Conservation (phyloP, 2,329 filamentous ascomycete species). For the Teratosphaeria zuluensis region DNA sequence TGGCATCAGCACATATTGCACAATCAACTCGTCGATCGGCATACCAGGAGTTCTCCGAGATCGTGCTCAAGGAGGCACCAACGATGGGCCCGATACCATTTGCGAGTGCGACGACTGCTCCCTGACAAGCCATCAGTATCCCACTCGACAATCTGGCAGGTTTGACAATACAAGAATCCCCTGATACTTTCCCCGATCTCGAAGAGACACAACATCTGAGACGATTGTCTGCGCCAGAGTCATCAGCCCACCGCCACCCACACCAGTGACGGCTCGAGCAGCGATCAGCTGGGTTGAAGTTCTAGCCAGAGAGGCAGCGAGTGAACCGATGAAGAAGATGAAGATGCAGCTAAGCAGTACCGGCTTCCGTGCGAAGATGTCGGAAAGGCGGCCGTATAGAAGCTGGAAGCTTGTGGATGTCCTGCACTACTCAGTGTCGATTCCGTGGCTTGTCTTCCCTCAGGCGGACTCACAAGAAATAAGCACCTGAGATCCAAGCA, state of each 20-base stretch:
- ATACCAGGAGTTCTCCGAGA: no score
- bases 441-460: no score
- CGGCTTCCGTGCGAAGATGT: slow-evolving; percentile 33
- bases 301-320: slow-evolving; percentile 49
- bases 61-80: no score
- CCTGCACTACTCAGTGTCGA: no score
- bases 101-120: no score
- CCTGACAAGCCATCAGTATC: no score
- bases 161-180: slow-evolving; percentile 27
- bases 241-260: slow-evolving; percentile 53
- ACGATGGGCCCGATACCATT: no score
- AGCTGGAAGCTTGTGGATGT: slow-evolving; percentile 50
- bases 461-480: no score
- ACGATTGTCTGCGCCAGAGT: slow-evolving; percentile 54
- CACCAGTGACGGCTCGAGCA: slow-evolving; percentile 50
- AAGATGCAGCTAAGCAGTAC: slow-evolving; percentile 45
- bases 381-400: slow-evolving; percentile 44
- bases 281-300: slow-evolving; percentile 51
- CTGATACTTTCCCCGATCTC: slow-evolving; percentile 47
- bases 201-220: slow-evolving; percentile 49
- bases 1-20: no score
- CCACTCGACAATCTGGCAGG: no score
- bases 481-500: no score
- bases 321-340: slow-evolving; percentile 46
- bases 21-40: no score